phyloP scores from a whole-genome alignment of 1,284 basidiomycete genomes.

The Rhodotorula sp. region DNA sequence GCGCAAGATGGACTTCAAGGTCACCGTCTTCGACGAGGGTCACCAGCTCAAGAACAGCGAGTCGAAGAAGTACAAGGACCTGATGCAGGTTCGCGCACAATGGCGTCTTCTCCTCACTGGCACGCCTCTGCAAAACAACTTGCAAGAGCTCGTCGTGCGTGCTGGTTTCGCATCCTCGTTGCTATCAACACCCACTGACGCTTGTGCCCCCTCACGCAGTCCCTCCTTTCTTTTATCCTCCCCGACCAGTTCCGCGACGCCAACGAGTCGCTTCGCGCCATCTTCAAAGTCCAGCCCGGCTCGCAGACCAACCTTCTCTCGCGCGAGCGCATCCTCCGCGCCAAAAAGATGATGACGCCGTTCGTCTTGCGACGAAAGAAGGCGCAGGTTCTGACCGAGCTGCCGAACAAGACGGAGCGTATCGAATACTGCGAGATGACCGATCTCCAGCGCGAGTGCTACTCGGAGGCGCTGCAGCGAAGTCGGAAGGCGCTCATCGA shows the following conservation, averaged over 20 bases:
- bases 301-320: conserved; percentile 81
- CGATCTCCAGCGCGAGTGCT: conserved; percentile 74
- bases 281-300: conserved; percentile 94
- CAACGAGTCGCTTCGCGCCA: conserved; percentile 75
- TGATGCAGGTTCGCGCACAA: conserved; percentile 77
- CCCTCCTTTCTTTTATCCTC: conserved; percentile 96
- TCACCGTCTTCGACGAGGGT: conserved; percentile 92
- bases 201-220: conserved; percentile 58
- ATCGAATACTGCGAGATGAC: conserved; percentile 97
- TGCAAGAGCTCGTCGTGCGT: conserved; percentile 89
- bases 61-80: conserved; percentile 86
- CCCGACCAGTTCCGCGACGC: conserved; percentile 80
- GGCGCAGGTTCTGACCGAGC: conserved; percentile 86
- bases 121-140: conserved; percentile 78
- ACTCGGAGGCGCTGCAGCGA: conserved; percentile 76
- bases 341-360: conserved; percentile 98
- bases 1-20: conserved; percentile 84
- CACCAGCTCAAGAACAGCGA: conserved; percentile 97
- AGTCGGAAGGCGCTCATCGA: conserved; percentile 79
- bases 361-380: conserved; percentile 95
- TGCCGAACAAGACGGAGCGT: conserved; percentile 86
- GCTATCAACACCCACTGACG: background rate
- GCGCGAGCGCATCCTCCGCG: conserved; percentile 60
- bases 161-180: background rate
- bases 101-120: conserved; percentile 95